phyloP scores from a whole-genome alignment of 2,329 filamentous ascomycete species.

The Lecanosticta acicola region DNA sequence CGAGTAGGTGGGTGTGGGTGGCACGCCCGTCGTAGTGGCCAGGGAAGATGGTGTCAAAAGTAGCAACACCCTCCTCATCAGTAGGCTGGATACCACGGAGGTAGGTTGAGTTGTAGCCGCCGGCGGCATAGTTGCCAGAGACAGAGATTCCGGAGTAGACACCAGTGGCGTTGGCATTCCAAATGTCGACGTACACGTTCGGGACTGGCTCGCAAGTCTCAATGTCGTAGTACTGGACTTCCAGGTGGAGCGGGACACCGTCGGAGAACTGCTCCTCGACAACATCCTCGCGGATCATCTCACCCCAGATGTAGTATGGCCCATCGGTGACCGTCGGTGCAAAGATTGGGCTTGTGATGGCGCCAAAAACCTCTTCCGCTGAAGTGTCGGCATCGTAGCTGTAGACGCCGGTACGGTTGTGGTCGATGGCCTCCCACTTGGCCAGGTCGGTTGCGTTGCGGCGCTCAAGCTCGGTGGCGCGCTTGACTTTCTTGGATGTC shows the following conservation, averaged over 20 bases:
- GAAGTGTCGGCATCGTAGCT: conserved; percentile 20
- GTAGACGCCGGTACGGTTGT: conserved; percentile 26
- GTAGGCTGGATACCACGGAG: conserved; percentile 40
- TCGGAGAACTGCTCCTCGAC: conserved; percentile 38
- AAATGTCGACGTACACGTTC: conserved; percentile 41
- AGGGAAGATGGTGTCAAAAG: conserved; percentile 42
- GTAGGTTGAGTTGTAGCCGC: conserved; percentile 35
- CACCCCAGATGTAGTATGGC: conserved; percentile 33
- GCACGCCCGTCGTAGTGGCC: conserved; percentile 42
- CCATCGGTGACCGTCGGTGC: conserved; percentile 27
- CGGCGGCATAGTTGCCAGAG: conserved; percentile 27
- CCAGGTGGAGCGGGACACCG: conserved; percentile 39
- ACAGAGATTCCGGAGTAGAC: conserved; percentile 38
- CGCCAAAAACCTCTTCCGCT: conserved; percentile 23
- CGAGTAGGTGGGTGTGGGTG: conserved; percentile 39
- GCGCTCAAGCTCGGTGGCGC: conserved; percentile 14
- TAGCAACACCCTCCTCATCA: conserved; percentile 37
- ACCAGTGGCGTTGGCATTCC: conserved; percentile 45
- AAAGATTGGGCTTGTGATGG: conserved; percentile 24
- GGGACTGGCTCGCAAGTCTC: conserved; percentile 40
- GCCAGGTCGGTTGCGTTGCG: conserved; percentile 20
- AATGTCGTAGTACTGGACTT: conserved; percentile 43
- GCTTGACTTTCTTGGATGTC: conserved; percentile 11
- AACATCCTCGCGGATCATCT: conserved; percentile 38
- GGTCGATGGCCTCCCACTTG: conserved; percentile 30